A percentile compares a stretch with the other conserved stretches of the same genome.
Evolutionary conservation across 2,329 filamentous ascomycete species (phyloP).

Genomic region (Rhinocladiella similis): DNA sequence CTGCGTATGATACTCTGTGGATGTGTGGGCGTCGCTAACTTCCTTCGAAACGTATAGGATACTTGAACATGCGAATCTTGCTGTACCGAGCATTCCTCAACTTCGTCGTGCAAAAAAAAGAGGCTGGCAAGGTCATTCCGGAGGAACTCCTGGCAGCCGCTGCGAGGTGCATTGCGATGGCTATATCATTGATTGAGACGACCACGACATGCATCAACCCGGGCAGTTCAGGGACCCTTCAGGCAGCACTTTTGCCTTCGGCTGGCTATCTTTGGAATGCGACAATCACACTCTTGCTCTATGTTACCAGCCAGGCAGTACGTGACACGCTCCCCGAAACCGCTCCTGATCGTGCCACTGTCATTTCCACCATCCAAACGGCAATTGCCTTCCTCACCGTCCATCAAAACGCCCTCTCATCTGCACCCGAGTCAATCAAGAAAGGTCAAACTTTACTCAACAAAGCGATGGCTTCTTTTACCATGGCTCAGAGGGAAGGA

Average conservation of each 20-base stretch:
- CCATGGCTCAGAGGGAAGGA: background rate
- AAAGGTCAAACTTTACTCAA: background rate
- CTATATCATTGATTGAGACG: background rate
- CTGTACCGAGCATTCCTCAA: conserved; percentile 16
- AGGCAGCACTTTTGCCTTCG: conserved; percentile 10
- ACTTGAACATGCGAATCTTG: conserved; percentile 13
- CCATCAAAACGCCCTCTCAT: conserved; percentile 4
- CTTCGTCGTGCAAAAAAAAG: conserved; percentile 6
- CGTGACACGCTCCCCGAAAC: conserved; percentile 3
- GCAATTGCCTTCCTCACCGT: conserved; percentile 6
- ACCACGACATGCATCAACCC: conserved; percentile 9
- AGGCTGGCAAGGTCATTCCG: background rate
- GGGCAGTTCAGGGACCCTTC: conserved; percentile 12
- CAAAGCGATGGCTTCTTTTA: background rate
- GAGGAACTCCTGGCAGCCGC: conserved; percentile 3
- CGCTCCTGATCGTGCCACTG: background rate
- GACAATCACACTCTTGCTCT: conserved; percentile 11
- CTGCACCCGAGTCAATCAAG: background rate
- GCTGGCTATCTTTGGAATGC: conserved; percentile 19
- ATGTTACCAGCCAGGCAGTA: conserved; percentile 1
- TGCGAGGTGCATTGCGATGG: conserved; percentile 5
- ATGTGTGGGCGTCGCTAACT: too few relatives aligned
- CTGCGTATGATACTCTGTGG: background rate
- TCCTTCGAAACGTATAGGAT: background rate
- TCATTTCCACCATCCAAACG: background rate